Percentiles rank a stretch among this genome's conserved stretches.
Conservation (phyloP, 495 filamentous ascomycete genomes). For the Neurospora sp. region DNA sequence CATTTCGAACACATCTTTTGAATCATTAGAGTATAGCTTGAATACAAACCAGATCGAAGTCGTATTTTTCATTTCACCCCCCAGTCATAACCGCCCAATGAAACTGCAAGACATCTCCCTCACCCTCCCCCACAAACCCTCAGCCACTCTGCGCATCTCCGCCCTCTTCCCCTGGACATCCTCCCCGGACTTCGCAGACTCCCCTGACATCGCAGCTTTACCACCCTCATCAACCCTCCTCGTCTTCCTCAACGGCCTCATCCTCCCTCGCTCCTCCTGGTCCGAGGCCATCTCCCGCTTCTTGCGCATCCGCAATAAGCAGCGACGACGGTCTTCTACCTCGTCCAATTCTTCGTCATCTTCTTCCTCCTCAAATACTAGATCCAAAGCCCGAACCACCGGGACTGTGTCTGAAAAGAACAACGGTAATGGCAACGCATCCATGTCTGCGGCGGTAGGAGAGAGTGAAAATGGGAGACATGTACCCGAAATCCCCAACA, state of each 20-base stretch:
- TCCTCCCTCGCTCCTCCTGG: conserved; percentile 44
- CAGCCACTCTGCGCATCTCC: conserved; percentile 12
- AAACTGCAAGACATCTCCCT: conserved; percentile 2
- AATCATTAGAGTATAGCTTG: neutral
- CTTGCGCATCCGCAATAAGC: conserved; percentile 14
- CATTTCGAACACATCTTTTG: neutral
- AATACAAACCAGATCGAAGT: neutral
- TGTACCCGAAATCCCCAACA: conserved; percentile 12
- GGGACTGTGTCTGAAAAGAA: neutral
- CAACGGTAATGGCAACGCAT: neutral
- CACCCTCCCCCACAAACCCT: conserved; percentile 14
- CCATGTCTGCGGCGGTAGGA: neutral
- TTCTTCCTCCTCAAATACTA: neutral
- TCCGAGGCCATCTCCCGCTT: conserved; percentile 33
- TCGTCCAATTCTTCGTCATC: neutral
- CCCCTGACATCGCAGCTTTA: neutral
- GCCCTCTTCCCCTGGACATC: conserved; percentile 1
- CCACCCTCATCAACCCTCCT: conserved; percentile 29
- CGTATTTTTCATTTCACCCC: neutral
- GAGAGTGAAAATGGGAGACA: neutral
- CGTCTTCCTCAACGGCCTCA: conserved; percentile 55
- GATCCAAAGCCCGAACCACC: neutral
- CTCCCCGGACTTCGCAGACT: neutral
- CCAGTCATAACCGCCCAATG: neutral
- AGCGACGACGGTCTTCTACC: neutral